Evolutionary conservation across 2,329 filamentous ascomycete genomes (phyloP), one percentile per base, ranked within the genome.

Genomic region (Colletotrichum ledebouriae): DNA sequence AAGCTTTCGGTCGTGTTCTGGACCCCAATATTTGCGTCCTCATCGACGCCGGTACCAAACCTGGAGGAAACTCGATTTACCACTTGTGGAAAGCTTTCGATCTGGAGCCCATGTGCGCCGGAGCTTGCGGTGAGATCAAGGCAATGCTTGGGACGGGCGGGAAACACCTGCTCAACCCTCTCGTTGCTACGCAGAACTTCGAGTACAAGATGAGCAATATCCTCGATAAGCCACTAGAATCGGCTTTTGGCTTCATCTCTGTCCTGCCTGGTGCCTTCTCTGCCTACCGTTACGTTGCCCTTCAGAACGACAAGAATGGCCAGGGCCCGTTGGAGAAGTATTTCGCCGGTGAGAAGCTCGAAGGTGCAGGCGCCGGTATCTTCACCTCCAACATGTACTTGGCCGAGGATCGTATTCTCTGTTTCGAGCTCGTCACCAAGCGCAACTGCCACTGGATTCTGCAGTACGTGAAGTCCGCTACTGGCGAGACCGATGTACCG

Each of bases 191-290:
- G 1, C 96, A 99, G 76, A 99, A 99, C 77, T 99, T 99, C 75
- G 96, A 99, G 83, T 99, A 99, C 87, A 99, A 99, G 86, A 97
- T 99, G 92, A 97, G 94, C 79, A 99, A 99, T 76, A 99, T 99
- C 76, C 87, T 99, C 50, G 96, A 99, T 79, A 99, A 99, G 82
- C 96, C 96, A 2, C 84, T 99, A 46, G 96, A 99, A 78, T 98
- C 95, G 4, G 93, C 95, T 0, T 99, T 99, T 79, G 96, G 96
- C 53, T 99, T 98, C 82, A 98, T 99, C 77, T 94, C 93, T 50
- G 96, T 99, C 75, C 85, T 99, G 76, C 96, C 96, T 0, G 96
- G 96, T 83, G 96, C 96, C 66, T 97, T 99, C 81, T 98, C 95
- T n/a, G 96, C 96, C 20, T 99, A 99, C 79, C 92, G 96, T 44